Conservation (phyloP, 2,329 filamentous ascomycete species). For the Ceratocystiopsis brevicomis region DNA sequence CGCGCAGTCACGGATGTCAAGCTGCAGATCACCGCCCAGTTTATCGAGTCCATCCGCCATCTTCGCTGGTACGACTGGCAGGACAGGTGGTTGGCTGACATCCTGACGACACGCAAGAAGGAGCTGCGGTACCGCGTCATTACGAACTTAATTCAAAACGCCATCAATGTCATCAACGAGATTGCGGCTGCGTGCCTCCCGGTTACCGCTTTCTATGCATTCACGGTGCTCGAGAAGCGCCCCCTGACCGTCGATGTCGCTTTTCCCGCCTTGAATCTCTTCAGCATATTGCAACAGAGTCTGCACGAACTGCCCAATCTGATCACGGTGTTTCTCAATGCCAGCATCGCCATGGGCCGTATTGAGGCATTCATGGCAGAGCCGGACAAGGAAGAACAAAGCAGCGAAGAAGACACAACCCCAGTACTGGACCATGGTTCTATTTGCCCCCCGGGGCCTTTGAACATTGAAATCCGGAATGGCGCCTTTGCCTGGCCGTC, state of each 20-base stretch:
- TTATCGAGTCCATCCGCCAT: slow-evolving; percentile 70
- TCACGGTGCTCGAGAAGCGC: slow-evolving; percentile 50
- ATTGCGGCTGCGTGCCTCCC: slow-evolving; percentile 59
- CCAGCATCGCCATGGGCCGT: slow-evolving; percentile 61
- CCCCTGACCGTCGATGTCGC: slow-evolving; percentile 62
- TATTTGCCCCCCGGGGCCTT: slow-evolving; percentile 7
- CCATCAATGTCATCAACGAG: slow-evolving; percentile 50
- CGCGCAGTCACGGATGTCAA: slow-evolving; percentile 57
- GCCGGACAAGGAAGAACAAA: slow-evolving; percentile 44
- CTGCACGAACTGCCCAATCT: slow-evolving; percentile 58
- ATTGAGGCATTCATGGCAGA: slow-evolving; percentile 79
- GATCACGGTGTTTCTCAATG: slow-evolving; percentile 61
- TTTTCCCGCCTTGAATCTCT: slow-evolving; percentile 71
- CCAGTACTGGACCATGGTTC: slow-evolving; percentile 6
- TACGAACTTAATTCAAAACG: slow-evolving; percentile 40
- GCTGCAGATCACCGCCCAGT: slow-evolving; percentile 65
- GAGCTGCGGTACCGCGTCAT: slow-evolving; percentile 49
- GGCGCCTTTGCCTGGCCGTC: slow-evolving; percentile 72
- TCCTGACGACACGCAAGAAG: slow-evolving; percentile 46
- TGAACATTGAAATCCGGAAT: slow-evolving; percentile 34
- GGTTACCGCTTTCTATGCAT: slow-evolving; percentile 63
- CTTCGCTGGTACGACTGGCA: slow-evolving; percentile 73
- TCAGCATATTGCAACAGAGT: slow-evolving; percentile 53
- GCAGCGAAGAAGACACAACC: slow-evolving; percentile 19
- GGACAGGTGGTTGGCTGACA: slow-evolving; percentile 49